Evolutionary conservation across 306 rosid species (phyloP).

Genomic region (Citrullus mucosospermus): DNA sequence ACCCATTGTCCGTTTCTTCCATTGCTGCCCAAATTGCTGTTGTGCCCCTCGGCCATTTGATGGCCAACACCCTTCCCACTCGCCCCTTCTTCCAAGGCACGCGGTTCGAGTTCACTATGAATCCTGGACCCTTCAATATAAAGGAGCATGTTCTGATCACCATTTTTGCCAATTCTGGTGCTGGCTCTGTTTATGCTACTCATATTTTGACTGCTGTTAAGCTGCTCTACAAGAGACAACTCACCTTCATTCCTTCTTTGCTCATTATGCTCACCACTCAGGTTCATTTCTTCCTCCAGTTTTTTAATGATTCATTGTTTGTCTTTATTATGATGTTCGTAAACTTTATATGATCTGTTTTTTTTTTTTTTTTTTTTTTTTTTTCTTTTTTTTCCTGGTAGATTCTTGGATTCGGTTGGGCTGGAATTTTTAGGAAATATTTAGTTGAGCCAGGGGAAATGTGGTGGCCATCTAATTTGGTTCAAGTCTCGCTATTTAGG

Average conservation of each 20-base stretch:
- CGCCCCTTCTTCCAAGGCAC: conserved; percentile 37
- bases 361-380: not conserved
- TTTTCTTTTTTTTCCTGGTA: not conserved
- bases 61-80: conserved; percentile 53
- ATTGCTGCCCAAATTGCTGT: conserved; percentile 86
- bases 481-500: conserved; percentile 72
- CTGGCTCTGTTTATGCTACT: conserved; percentile 51
- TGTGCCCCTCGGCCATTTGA: conserved; percentile 70
- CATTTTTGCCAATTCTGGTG: conserved; percentile 76
- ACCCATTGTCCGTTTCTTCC: conserved; percentile 50
- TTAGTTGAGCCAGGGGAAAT: conserved; percentile 72
- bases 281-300: conserved; percentile 16
- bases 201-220: conserved; percentile 74
- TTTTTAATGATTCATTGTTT: not conserved
- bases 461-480: conserved; percentile 85
- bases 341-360: not conserved
- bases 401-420: conserved; percentile 73
- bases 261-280: conserved; percentile 78
- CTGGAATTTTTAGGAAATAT: conserved; percentile 52
- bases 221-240: conserved; percentile 46
- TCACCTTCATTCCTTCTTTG: conserved; percentile 49
- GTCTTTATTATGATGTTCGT: not conserved
- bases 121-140: conserved; percentile 72
- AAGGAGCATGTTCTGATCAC: conserved; percentile 87
- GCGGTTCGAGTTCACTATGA: conserved; percentile 45